Evolutionary conservation across 1,139 yeast genomes (phyloP).

Genomic region (Hemisphaericaspora subhashii): DNA sequence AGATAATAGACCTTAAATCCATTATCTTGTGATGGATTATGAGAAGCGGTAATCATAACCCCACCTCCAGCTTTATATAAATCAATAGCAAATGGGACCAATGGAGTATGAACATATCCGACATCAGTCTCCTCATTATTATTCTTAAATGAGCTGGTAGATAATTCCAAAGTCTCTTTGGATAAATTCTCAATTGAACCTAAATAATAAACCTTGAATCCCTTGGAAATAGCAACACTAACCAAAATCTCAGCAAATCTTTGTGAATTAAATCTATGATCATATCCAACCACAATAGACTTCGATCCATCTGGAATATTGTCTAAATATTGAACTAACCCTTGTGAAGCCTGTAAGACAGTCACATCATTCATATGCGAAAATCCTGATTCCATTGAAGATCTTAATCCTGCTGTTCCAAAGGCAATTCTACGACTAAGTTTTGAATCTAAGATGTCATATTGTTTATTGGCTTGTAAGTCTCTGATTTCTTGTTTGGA

Average conservation of each 20-base stretch:
- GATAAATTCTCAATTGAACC: slow-evolving; percentile 40
- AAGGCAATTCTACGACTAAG: slow-evolving; percentile 66
- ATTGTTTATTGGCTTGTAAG: slow-evolving; percentile 42
- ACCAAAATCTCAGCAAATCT: slow-evolving; percentile 81
- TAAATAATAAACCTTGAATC: slow-evolving; percentile 67
- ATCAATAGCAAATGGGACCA: slow-evolving; percentile 87
- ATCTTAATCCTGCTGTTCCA: slow-evolving; percentile 91
- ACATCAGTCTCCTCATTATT: slow-evolving; percentile 12
- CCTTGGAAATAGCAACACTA: slow-evolving; percentile 65
- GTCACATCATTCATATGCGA: slow-evolving; percentile 88
- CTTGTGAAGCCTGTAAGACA: slow-evolving; percentile 89
- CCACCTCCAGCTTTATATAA: slow-evolving; percentile 68
- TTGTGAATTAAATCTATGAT: slow-evolving; percentile 80
- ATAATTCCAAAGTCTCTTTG: slow-evolving; percentile 24
- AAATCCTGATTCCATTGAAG: slow-evolving; percentile 89
- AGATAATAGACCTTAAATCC: slow-evolving; percentile 94
- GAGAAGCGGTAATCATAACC: slow-evolving; percentile 96
- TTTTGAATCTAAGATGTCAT: slow-evolving; percentile 49
- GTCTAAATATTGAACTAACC: slow-evolving; percentile 65
- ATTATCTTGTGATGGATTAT: slow-evolving; percentile 89
- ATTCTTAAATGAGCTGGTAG: slow-evolving; percentile 10
- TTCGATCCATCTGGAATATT: slow-evolving; percentile 14
- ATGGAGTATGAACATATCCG: slow-evolving; percentile 76
- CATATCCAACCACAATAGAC: slow-evolving; percentile 82
- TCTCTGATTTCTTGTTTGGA: slow-evolving; percentile 57